phyloP scores from a whole-genome alignment of 129 eudicot genomes.

The Kitagawia praeruptora region DNA sequence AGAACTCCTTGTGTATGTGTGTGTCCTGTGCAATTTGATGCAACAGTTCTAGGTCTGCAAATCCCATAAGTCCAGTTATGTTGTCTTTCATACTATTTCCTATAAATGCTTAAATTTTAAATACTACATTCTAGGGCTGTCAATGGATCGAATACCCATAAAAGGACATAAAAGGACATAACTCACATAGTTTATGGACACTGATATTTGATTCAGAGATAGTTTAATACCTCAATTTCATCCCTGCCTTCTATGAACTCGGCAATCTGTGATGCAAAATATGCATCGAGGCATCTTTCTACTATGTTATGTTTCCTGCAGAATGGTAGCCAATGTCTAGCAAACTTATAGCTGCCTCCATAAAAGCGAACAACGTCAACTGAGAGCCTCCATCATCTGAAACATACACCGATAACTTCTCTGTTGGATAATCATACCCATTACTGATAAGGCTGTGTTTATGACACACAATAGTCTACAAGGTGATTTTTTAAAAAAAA shows the following conservation, averaged over 20 bases:
- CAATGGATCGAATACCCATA: no score
- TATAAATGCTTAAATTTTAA: no score
- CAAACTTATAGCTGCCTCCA: slow-evolving; percentile 70
- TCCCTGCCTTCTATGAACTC: slow-evolving; percentile 14
- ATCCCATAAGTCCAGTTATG: neutral
- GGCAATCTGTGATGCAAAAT: slow-evolving; percentile 26
- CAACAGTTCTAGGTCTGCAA: neutral
- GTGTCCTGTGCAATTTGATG: no score
- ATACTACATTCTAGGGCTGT: no score
- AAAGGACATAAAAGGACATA: neutral
- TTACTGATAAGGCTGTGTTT: slow-evolving; percentile 55
- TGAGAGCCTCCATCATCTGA: slow-evolving; percentile 84
- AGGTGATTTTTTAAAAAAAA: no score
- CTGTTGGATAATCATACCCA: slow-evolving; percentile 77
- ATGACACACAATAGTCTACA: no score
- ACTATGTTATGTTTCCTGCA: slow-evolving; percentile 45
- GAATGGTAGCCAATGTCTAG: slow-evolving; percentile 59
- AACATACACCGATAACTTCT: slow-evolving; percentile 65
- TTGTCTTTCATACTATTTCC: no score
- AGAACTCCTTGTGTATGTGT: no score
- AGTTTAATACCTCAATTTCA: slow-evolving; percentile 45
- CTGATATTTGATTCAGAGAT: neutral
- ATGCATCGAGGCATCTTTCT: slow-evolving; percentile 56
- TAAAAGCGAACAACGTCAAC: slow-evolving; percentile 61
- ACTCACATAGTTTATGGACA: neutral